Evolutionary conservation across 2,329 filamentous ascomycete genomes (phyloP).

Genomic region (Tolypocladium ovalisporum): DNA sequence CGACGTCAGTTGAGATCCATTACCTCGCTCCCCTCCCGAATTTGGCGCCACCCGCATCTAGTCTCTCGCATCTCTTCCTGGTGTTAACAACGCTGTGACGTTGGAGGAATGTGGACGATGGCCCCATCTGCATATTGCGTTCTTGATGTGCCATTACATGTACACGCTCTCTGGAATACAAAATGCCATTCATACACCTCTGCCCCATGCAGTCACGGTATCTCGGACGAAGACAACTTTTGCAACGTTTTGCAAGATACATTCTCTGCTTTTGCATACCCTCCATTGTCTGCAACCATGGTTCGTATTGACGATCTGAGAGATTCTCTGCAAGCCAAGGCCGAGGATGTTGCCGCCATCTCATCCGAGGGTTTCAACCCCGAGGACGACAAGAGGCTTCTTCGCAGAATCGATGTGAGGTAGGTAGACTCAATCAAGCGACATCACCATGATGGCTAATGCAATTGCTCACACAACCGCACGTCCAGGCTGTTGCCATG

Average conservation of each 20-base stretch:
- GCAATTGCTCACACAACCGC: not conserved
- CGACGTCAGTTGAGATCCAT: too few species aligned
- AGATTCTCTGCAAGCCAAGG: not conserved
- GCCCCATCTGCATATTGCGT: not conserved
- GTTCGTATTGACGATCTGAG: not conserved
- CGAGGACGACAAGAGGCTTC: slow-evolving; percentile 35
- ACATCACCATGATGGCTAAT: too few species aligned
- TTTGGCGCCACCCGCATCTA: too few species aligned
- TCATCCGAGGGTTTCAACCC: slow-evolving; percentile 6
- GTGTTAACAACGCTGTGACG: not conserved
- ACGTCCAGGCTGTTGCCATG: slow-evolving; percentile 34
- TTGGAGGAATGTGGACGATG: too few species aligned
- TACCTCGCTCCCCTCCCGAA: too few species aligned
- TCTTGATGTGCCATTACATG: not conserved
- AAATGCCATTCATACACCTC: not conserved
- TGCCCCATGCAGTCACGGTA: not conserved
- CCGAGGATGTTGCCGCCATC: not conserved
- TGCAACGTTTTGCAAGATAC: too few species aligned
- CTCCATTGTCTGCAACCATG: not conserved
- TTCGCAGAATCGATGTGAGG: slow-evolving; percentile 48
- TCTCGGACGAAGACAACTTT: not conserved
- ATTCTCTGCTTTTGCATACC: not conserved
- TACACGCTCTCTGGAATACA: not conserved
- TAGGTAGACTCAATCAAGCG: slow-evolving; percentile 23
- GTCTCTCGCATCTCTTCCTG: not conserved